phyloP scores from a whole-genome alignment of 2,329 filamentous ascomycete species.

The Beauveria varroae region DNA sequence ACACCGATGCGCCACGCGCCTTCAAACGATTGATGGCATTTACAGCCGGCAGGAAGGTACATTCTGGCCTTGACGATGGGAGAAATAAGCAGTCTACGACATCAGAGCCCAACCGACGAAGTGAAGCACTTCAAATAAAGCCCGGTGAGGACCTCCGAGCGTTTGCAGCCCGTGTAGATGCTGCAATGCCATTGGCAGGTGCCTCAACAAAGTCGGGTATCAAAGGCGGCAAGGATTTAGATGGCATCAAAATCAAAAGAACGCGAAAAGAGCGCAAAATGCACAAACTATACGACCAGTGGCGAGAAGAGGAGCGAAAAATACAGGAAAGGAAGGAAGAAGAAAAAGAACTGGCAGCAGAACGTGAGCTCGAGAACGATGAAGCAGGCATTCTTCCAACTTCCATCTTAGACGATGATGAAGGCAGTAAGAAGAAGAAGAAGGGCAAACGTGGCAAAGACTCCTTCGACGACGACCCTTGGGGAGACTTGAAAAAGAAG shows the following conservation, averaged over 20 bases:
- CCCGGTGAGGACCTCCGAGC: constrained; percentile 79
- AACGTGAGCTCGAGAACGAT: constrained; percentile 53
- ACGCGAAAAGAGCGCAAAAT: constrained; percentile 84
- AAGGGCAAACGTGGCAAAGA: constrained; percentile 37
- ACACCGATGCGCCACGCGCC: constrained; percentile 79
- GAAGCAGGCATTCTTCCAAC: constrained; percentile 42
- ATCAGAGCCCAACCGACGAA: constrained; percentile 17
- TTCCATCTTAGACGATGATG: constrained; percentile 36
- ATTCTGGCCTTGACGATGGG: constrained; percentile 67
- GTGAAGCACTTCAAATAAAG: constrained; percentile 58
- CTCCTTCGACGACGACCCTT: constrained; percentile 63
- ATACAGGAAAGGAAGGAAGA: constrained; percentile 58
- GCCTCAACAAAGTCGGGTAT: constrained; percentile 54
- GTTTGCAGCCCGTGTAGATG: constrained; percentile 76
- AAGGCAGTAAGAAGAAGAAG: constrained; percentile 24
- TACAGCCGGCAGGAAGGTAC: constrained; percentile 50
- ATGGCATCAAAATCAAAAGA: constrained; percentile 57
- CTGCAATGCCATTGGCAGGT: constrained; percentile 68
- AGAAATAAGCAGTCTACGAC: constrained; percentile 19
- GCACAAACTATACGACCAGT: constrained; percentile 72
- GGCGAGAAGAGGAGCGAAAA: constrained; percentile 59
- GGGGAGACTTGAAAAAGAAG: constrained; percentile 64
- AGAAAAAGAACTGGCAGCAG: constrained; percentile 56
- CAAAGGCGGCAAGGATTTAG: constrained; percentile 54
- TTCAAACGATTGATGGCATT: constrained; percentile 82